Base-by-base conservation (phyloP, 257 asterid species). In the Jacaranda copaia region DNA sequence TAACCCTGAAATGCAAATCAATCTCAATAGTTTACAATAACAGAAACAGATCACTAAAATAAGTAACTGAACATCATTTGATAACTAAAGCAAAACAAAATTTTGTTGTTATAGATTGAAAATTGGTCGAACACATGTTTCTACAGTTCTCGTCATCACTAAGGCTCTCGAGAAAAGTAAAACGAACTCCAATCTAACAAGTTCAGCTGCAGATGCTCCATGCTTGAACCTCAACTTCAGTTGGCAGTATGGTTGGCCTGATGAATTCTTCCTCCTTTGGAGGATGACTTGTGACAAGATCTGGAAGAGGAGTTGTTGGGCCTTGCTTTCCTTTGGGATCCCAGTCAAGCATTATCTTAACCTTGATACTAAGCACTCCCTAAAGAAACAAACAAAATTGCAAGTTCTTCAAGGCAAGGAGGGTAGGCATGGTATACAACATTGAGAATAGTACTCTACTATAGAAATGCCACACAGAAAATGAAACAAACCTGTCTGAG, bases 321-420 rank as follows among this genome's bases (percentile, higher is more conserved):
- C 86, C 86, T 7, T 52, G 52, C 74, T 82, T 82, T 58, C 86
- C 83, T 70, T 78, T 79, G 15, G 86, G 86, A 74, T 82, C 83
- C 83, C 86, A 82, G 78, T 78, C 86, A 15, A 78, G 83, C 86
- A 82, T 82, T 75, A 82, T 82, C 71, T 82, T 82, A 5, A 82
- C 83, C 72, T 82, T 82, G 72, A 82, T 82, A 19, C 86, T 83
- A 15, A 78, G 86, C 2, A 82, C 83, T 7, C 83, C 86, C 78
- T 82, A 42, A 25, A 43, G 3, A 46, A 46, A 11, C 39, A 64
- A 12, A 52, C 38, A 58, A 16, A 55, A 55, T 38, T 53, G 5
- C 1, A 72, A 57, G 20, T 18, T 56, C 38, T 35, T 1, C 4
- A 45, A 7, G 52, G 12, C 3, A 6, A 25, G 32, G 2, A 25